These are phyloP conservation scores for Didymella segeticola DNA, from an alignment of 2,329 filamentous ascomycete genomes.

Conservation along the genomic window DNA sequence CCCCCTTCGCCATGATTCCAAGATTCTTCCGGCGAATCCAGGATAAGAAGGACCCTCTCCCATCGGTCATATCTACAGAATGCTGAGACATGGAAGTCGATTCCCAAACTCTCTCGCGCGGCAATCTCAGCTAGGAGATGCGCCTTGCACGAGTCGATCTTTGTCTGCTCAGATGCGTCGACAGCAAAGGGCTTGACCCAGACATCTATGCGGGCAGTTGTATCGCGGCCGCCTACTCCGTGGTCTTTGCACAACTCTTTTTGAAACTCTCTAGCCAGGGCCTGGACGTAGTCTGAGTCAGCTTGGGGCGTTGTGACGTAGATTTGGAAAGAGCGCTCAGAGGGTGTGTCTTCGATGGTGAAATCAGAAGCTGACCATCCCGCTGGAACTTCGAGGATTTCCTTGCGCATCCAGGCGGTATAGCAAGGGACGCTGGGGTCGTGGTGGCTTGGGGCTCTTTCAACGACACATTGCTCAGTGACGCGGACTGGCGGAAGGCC, in stretches of 20 bases:
- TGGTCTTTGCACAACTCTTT: conserved; percentile 16
- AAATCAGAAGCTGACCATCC: conserved; percentile 21
- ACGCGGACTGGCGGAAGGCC: conserved; percentile 17
- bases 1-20: conserved; percentile 17
- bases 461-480: conserved; percentile 15
- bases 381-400: conserved; percentile 12
- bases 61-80: conserved; percentile 6
- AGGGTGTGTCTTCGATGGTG: conserved; percentile 7
- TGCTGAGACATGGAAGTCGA: conserved; percentile 11
- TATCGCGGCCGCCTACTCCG: conserved; percentile 4
- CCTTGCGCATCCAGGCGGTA: conserved; percentile 20
- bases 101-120: conserved; percentile 4
- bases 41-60: conserved; percentile 14
- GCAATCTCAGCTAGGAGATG: conserved; percentile 19
- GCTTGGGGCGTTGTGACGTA: conserved; percentile 19
- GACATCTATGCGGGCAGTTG: conserved; percentile 16
- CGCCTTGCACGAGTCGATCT: conserved; percentile 15
- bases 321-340: conserved; percentile 20
- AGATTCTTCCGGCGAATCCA: conserved; percentile 12
- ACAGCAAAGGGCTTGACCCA: conserved; percentile 18
- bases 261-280: conserved; percentile 12
- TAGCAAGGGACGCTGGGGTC: conserved; percentile 16
- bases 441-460: conserved; percentile 16
- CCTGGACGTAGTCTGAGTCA: conserved; percentile 13
- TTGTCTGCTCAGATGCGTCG: conserved; percentile 11